Evolutionary conservation across 1,284 basidiomycete species (phyloP).

Genomic region (Malassezia restricta): DNA sequence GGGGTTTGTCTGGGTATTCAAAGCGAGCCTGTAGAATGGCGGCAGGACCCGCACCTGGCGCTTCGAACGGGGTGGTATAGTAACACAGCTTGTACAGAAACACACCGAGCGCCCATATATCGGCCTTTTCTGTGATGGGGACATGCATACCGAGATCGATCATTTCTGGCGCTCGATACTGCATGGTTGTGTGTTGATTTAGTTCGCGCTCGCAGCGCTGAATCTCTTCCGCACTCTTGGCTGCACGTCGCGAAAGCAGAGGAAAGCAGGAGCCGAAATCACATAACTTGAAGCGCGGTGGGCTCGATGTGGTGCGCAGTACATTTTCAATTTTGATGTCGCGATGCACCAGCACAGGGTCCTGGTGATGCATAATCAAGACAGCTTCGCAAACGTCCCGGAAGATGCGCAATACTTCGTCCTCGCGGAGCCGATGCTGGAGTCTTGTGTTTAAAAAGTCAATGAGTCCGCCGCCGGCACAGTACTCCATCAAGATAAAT

Average conservation of each 20-base stretch:
- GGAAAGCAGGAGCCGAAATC: constrained; percentile 90
- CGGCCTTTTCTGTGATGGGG: constrained; percentile 78
- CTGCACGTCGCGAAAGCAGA: constrained; percentile 24
- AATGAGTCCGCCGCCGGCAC: constrained; percentile 82
- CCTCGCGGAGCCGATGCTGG: constrained; percentile 79
- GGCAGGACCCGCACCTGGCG: constrained; percentile 68
- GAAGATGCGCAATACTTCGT: constrained; percentile 94
- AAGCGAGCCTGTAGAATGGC: constrained; percentile 96
- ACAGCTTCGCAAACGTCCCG: constrained; percentile 39
- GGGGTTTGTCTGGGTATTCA: constrained; percentile 56
- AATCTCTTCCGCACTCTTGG: constrained; percentile 49
- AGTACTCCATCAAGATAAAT: constrained; percentile 98
- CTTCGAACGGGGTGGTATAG: constrained; percentile 84
- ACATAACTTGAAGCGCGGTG: constrained; percentile 71
- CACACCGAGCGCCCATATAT: constrained; percentile 67
- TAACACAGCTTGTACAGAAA: constrained; percentile 78
- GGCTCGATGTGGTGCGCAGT: constrained; percentile 52
- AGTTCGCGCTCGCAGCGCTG: constrained; percentile 78
- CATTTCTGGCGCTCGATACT: constrained; percentile 95
- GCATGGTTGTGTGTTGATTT: constrained; percentile 84
- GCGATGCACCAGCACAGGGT: constrained; percentile 79
- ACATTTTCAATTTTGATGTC: constrained; percentile 96
- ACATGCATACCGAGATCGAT: constrained; percentile 75
- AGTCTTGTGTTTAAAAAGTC: constrained; percentile 97
- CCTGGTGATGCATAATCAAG: constrained; percentile 71